Base-by-base conservation (phyloP, 2,329 filamentous ascomycete genomes). In the Pseudopithomyces chartarum region DNA sequence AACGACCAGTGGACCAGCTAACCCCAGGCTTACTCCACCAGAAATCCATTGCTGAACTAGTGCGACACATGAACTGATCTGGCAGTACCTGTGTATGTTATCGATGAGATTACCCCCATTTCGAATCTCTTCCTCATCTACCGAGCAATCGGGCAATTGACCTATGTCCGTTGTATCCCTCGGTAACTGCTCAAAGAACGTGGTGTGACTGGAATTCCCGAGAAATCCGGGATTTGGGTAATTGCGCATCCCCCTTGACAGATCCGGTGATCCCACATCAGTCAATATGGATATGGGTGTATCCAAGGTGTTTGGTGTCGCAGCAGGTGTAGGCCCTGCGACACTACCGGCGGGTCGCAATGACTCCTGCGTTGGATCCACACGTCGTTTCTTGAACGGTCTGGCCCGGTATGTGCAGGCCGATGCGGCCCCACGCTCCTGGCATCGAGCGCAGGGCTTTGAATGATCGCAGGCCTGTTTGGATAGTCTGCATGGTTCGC, bases 191-290 rank as follows among this genome's bases (percentile, higher is more conserved):
- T 69, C 63, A 57, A 75, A 73, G n/a, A 75, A 66, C 8, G 69
- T 60, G 12, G 68, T 63, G 50, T 71, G 66, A 53, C 70, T 73
- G 11, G 70, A 73, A 1, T 60, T 61, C 22, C 71, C 72, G 8
- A 71, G 63, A 48, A 67, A 74, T 3, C 70, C 70, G 22, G 72
- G 71, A 58, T 74, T 75, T 1, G 72, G 72, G 62, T 59, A 54
- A 29, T 34, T 45, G 29, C 23, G 40, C 51, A 32, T 33, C 2
- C 43, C 51, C 4, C 51, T 46, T 4, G 40, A 33, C 6, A 34
- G 26, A 7, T 39, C 33, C 2, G 33, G 40, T 2, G 43, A 38
- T n/a, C 32, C 33, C 12, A 19, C 33, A 3, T 19, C 34, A 10
- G 38, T 13, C 13, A 42, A 33, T 20, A 45, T 45, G 17, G 10